Percentiles rank a stretch among this genome's conserved stretches.
These are phyloP conservation scores for Calamus simplicifolius DNA, from an alignment of 176 grass and related monocot species.

Conservation along the genomic window DNA sequence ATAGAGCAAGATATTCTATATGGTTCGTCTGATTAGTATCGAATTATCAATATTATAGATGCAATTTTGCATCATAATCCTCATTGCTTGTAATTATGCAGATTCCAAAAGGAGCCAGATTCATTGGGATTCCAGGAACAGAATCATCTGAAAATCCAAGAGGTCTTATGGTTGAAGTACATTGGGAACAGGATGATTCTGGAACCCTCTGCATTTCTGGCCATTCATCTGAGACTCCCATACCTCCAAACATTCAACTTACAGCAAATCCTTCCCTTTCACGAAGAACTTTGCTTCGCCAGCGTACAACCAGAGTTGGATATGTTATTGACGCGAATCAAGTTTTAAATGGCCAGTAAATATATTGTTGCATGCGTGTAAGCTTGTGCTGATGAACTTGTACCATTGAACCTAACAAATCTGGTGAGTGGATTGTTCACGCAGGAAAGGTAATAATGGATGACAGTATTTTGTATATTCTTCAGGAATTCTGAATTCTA, in stretches of 20 bases:
- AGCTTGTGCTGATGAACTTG: too few relatives aligned
- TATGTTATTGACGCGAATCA: slow-evolving; percentile 56
- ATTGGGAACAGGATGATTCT: slow-evolving; percentile 83
- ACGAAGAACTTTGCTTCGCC: slow-evolving; percentile 28
- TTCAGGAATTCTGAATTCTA: too few relatives aligned
- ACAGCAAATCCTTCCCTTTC: slow-evolving; percentile 31
- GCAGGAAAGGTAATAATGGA: too few relatives aligned
- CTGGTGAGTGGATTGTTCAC: too few relatives aligned
- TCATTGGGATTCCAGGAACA: slow-evolving; percentile 82
- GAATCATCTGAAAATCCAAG: slow-evolving; percentile 72
- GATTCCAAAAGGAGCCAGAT: slow-evolving; percentile 78
- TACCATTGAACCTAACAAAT: too few relatives aligned
- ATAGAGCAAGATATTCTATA: too few relatives aligned
- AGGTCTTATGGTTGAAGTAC: slow-evolving; percentile 88
- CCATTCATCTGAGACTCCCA: slow-evolving; percentile 49
- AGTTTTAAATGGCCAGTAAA: slow-evolving; percentile 13
- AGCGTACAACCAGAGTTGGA: slow-evolving; percentile 24
- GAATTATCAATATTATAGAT: too few relatives aligned
- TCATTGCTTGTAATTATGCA: slow-evolving; percentile 24
- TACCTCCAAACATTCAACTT: slow-evolving; percentile 44
- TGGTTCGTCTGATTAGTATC: too few relatives aligned
- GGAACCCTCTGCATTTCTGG: slow-evolving; percentile 81
- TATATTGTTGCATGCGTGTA: not conserved
- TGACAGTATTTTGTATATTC: too few relatives aligned
- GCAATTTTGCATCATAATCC: not conserved